A percentile compares a stretch with the other conserved stretches of the same genome.
phyloP scores from a whole-genome alignment of 2,329 filamentous ascomycete genomes.

The Venturia nashicola region DNA sequence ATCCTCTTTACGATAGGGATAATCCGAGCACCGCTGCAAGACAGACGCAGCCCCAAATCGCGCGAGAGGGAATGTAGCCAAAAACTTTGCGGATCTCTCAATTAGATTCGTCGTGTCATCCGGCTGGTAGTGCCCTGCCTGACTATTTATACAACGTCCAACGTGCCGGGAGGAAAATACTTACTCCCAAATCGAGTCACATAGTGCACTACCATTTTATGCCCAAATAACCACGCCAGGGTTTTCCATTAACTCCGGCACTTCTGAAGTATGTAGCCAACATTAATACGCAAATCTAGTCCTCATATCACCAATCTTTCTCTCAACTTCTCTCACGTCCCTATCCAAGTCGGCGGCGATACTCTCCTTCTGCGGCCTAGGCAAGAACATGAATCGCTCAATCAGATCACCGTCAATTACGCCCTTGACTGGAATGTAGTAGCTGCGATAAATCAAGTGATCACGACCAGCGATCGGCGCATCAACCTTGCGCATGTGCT shows the following conservation, averaged over 20 bases:
- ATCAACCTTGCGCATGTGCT: slow-evolving; percentile 75
- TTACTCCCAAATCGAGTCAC: not conserved
- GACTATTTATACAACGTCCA: not conserved
- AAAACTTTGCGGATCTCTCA: no score
- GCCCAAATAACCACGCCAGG: not conserved
- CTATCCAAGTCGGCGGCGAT: slow-evolving; percentile 89
- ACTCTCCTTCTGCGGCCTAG: slow-evolving; percentile 84
- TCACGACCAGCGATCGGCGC: slow-evolving; percentile 82
- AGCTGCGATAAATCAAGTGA: slow-evolving; percentile 88
- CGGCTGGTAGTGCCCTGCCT: not conserved
- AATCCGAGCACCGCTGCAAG: no score
- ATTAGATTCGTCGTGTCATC: not conserved
- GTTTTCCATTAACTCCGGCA: not conserved
- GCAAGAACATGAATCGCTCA: slow-evolving; percentile 74
- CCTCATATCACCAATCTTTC: slow-evolving; percentile 49
- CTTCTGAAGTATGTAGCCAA: not conserved
- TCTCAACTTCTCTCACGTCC: slow-evolving; percentile 83
- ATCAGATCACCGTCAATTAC: slow-evolving; percentile 95
- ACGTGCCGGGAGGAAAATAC: not conserved
- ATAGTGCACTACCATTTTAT: not conserved
- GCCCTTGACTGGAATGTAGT: slow-evolving; percentile 93
- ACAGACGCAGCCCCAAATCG: no score
- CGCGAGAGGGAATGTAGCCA: no score
- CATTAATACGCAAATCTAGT: slow-evolving; percentile 13
- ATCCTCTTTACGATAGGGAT: no score